These are phyloP conservation scores for Calocybe indica DNA, from an alignment of 768 basidiomycete species.

Conservation along the genomic window DNA sequence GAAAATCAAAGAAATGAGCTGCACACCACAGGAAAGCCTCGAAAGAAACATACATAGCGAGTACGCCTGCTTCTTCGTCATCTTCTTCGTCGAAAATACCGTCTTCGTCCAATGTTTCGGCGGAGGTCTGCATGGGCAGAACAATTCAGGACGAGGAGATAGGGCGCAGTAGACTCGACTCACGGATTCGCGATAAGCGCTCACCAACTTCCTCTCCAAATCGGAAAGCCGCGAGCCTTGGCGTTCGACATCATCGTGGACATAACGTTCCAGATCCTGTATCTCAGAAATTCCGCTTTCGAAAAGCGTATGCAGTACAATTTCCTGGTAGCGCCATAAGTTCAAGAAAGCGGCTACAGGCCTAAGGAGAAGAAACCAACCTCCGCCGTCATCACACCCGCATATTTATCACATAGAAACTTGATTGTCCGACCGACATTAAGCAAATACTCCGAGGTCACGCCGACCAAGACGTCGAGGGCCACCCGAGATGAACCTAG, in stretches of 20 bases:
- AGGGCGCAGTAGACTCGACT: background rate
- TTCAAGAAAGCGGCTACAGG: background rate
- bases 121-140: conserved; percentile 22
- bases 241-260: conserved; percentile 83
- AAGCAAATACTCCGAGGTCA: conserved; percentile 73
- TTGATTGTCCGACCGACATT: conserved; percentile 87
- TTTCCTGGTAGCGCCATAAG: conserved; percentile 53
- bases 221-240: conserved; percentile 74
- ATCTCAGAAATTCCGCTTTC: conserved; percentile 81
- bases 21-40: conserved; percentile 26
- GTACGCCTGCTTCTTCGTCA: conserved; percentile 34
- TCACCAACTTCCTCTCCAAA: conserved; percentile 79
- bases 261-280: conserved; percentile 78
- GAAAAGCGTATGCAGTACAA: conserved; percentile 85
- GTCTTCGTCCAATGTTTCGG: conserved; percentile 44
- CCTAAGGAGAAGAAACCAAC: conserved; percentile 34
- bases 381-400: conserved; percentile 77
- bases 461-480: conserved; percentile 69
- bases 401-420: conserved; percentile 77
- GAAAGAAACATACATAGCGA: conserved; percentile 26
- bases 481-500: conserved; percentile 71
- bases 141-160: conserved; percentile 1
- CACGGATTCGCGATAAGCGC: conserved; percentile 75
- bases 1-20: conserved; percentile 31
- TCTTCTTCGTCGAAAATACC: conserved; percentile 47